Evolutionary conservation across 2,329 filamentous ascomycete genomes (phyloP), one percentile per base, ranked within the genome.

Genomic region (Aspergillus pseudonomiae): DNA sequence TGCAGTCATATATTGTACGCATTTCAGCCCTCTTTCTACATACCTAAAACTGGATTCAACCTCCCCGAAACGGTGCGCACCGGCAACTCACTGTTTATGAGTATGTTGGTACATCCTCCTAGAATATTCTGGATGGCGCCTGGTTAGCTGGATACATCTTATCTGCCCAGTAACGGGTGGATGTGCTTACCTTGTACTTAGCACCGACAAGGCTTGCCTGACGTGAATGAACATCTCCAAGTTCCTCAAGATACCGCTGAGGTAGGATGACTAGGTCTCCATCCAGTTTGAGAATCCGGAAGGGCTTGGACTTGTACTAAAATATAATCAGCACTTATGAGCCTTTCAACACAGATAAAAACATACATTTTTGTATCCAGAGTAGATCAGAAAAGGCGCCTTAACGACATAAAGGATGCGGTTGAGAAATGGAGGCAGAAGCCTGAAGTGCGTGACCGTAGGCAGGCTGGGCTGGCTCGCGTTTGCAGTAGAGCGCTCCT

Each of bases 251-350:
- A 55, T 75, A 76, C 24, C 67, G 73, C 5, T 61, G 57, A 14
- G 74, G 73, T 52, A 76, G 58, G 4, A 75, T 67, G 10, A 74
- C 63, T 30, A 75, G 43, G 59, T 75, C 72, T 11, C 70, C 70
- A 59, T 76, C 73, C 2, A 69, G 63, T 19, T 73, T 75, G 28
- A 73, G 66, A 30, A 76, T 65, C 4, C 72, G 68, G 55, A 70
- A 76, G 2, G 73, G 70, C 5, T 39, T 62, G 28, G 72, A 63
- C 46, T 68, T 71, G 63, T 72, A 75, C 73, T 75, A 55, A n/a
- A 46, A 4, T 19, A n/a, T 16, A 24, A 24, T 55, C 24, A 55
- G 32, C 12, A 39, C 24, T 3, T 9, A 14, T 4, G 3, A n/a
- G 6, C 1, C 28, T 21, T 57, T 68, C 54, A 68, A 41, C 16